Conservation (phyloP, 2,329 filamentous ascomycete genomes). For the Colletotrichum sp. region DNA sequence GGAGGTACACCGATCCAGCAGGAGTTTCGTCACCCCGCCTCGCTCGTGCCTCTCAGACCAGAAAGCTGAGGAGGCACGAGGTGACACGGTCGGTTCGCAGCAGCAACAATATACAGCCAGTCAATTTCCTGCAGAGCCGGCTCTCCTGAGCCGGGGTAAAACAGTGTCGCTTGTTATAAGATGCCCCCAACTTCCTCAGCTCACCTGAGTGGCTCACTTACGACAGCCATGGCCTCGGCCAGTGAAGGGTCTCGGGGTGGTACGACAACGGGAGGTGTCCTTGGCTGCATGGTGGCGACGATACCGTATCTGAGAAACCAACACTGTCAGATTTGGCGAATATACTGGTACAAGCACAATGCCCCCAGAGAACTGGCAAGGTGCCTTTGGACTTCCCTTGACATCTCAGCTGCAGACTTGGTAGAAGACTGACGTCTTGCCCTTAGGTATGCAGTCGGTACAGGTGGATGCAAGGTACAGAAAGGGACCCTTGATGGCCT, state of each 20-base stretch:
- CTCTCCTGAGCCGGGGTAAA: not conserved
- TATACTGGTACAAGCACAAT: not conserved
- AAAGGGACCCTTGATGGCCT: not conserved
- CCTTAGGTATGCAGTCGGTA: not conserved
- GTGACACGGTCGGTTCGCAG: constrained; percentile 2
- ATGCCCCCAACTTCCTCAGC: not conserved
- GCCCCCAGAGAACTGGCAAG: not conserved
- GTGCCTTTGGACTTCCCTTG: not conserved
- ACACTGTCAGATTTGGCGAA: not conserved
- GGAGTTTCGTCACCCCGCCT: not conserved
- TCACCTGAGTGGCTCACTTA: constrained; percentile 12
- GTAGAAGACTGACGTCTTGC: not conserved
- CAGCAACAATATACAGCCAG: not conserved
- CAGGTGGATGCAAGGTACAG: not conserved
- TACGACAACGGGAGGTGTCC: constrained; percentile 6
- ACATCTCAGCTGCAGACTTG: not conserved
- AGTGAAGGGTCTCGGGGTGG: not conserved
- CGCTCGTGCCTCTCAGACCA: not conserved
- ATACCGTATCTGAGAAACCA: not conserved
- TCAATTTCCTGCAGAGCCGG: not conserved
- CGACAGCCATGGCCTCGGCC: not conserved
- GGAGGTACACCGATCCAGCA: constrained; percentile 11
- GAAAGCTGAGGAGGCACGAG: not conserved
- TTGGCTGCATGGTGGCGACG: not conserved
- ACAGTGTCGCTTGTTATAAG: constrained; percentile 9